Conservation (phyloP, 768 basidiomycete genomes). For the Mycena alexandri region DNA sequence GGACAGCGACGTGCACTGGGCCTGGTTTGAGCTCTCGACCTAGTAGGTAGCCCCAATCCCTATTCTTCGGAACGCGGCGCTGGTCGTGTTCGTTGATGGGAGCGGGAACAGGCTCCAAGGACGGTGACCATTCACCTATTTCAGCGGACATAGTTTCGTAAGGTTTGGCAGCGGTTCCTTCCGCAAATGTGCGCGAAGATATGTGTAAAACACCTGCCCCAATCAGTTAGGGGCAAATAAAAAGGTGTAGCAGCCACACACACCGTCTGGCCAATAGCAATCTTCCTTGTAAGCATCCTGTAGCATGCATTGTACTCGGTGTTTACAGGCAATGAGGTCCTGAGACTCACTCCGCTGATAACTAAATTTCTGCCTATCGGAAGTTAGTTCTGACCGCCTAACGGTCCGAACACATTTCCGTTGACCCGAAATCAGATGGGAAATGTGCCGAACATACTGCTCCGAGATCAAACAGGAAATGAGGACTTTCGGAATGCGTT, state of each 20-base stretch:
- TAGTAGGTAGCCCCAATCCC: background rate
- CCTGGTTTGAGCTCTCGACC: background rate
- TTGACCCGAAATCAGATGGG: too few species aligned
- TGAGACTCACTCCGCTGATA: too few species aligned
- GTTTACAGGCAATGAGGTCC: background rate
- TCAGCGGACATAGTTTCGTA: background rate
- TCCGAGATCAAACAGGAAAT: too few species aligned
- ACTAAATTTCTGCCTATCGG: too few species aligned
- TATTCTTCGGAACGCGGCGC: background rate
- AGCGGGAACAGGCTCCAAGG: background rate
- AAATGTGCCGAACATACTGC: too few species aligned
- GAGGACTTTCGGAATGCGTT: too few species aligned
- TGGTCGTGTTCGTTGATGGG: background rate
- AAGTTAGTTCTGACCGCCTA: too few species aligned
- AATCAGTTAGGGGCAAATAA: background rate
- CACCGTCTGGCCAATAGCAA: background rate
- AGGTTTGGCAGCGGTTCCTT: constrained; percentile 1
- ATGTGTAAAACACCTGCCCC: constrained; percentile 15
- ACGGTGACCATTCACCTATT: background rate
- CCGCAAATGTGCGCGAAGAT: constrained; percentile 16
- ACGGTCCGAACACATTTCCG: too few species aligned
- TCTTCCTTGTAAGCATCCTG: background rate
- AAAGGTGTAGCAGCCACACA: background rate
- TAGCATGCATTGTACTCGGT: background rate
- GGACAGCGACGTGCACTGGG: background rate